A percentile compares a stretch with the other conserved stretches of the same genome.
These are phyloP conservation scores for Boletus hoseneyae DNA, from an alignment of 1,284 basidiomycete species.

Conservation along the genomic window DNA sequence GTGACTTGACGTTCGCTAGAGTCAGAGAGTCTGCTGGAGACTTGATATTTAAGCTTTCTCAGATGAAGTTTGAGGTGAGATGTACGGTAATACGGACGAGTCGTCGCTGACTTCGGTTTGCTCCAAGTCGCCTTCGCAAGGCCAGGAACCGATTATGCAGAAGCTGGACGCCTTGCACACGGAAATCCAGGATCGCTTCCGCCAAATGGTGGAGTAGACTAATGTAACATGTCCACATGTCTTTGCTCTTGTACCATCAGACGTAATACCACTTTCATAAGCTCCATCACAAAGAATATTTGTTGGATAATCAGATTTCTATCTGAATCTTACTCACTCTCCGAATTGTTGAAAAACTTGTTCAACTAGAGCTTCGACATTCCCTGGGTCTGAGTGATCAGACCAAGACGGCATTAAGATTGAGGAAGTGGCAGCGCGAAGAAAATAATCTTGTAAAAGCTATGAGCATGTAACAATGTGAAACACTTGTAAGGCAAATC, in stretches of 20 bases:
- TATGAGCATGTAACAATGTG: no score
- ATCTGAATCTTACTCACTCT: neutral
- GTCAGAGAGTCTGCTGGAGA: conserved; percentile 88
- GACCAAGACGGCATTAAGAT: no score
- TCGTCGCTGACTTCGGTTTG: conserved; percentile 19
- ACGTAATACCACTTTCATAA: conserved; percentile 19
- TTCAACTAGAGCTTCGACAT: no score
- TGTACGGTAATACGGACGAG: neutral
- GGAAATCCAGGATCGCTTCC: conserved; percentile 90
- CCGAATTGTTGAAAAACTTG: no score
- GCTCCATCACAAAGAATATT: neutral
- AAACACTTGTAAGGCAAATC: no score
- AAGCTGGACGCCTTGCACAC: conserved; percentile 76
- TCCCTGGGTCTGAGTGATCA: no score
- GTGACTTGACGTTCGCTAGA: conserved; percentile 89
- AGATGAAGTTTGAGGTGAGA: conserved; percentile 96
- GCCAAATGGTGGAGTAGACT: conserved; percentile 74
- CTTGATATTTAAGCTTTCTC: conserved; percentile 92
- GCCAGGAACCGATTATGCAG: conserved; percentile 74
- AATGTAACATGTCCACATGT: conserved; percentile 1
- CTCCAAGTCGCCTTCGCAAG: conserved; percentile 77
- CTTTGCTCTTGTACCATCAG: conserved; percentile 23
- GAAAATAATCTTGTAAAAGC: no score
- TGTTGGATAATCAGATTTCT: neutral
- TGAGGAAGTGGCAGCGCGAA: no score